These are phyloP conservation scores for Trichoderma koningii DNA, from an alignment of 2,329 filamentous ascomycete species.

Conservation along the genomic window DNA sequence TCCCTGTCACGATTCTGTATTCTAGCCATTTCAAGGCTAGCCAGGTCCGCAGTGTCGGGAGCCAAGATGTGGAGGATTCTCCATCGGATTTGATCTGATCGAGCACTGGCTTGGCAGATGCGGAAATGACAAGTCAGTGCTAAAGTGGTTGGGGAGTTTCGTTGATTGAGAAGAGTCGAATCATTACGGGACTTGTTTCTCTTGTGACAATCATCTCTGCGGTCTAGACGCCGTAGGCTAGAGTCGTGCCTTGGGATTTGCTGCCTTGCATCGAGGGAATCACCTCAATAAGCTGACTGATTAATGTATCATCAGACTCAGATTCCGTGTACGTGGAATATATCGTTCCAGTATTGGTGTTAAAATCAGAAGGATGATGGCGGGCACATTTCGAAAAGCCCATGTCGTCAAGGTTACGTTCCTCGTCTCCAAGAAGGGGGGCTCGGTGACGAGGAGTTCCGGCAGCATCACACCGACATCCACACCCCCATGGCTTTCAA, in stretches of 20 bases:
- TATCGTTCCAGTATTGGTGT: neutral
- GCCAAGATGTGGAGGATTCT: neutral
- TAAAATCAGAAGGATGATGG: neutral
- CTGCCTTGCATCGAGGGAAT: neutral
- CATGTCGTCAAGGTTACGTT: constrained; percentile 12
- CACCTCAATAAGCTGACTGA: neutral
- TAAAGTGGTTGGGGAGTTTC: no score
- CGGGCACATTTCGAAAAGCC: constrained; percentile 6
- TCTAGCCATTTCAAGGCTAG: constrained; percentile 20
- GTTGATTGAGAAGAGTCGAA: no score
- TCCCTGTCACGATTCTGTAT: constrained; percentile 1
- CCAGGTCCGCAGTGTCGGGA: constrained; percentile 7
- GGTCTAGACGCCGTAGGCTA: constrained; percentile 7
- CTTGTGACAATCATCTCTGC: neutral
- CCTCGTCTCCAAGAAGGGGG: constrained; percentile 8
- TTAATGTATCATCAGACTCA: neutral
- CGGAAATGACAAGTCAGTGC: no score
- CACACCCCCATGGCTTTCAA: constrained; percentile 8
- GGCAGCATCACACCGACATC: constrained; percentile 2
- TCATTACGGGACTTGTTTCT: no score
- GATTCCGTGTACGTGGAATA: neutral
- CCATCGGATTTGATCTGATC: neutral
- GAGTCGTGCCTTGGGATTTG: neutral
- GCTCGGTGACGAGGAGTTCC: constrained; percentile 14
- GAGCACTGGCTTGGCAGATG: neutral